Evolutionary conservation across 1,284 basidiomycete species (phyloP), one percentile per base, ranked within the genome.

Genomic region (Pisolithus thermaeus): DNA sequence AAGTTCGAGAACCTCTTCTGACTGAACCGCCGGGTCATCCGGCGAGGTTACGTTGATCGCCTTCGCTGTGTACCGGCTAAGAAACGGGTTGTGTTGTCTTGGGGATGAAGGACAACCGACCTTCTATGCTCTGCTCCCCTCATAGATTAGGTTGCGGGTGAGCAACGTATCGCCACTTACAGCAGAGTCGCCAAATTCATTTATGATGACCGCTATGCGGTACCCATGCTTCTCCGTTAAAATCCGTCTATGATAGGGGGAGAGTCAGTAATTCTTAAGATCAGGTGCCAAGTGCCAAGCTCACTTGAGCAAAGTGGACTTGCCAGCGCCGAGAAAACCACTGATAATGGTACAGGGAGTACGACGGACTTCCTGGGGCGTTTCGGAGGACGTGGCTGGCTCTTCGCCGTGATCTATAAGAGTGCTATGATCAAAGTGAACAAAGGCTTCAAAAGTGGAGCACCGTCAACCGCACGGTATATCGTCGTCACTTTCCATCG

Each of bases 141-240:
- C 25, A 52, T 50, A 57, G 56, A 35, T 59, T 50, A 55, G 52
- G 23, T 48, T 25, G n/a, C n/a, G 47, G 25, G 18, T 52, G 45
- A 54, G 11, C 37, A 40, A 32, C 46, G 46, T 20, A 46, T 49
- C 42, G n/a, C n/a, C 38, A 72, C 82, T 61, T 60, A 89, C 87
- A 60, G 86, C 85, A 38, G 87, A 88, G 63, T 91, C 88, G 11
- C 87, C 89, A 62, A 92, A 92, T 64, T 93, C 93, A 64, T 97
- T 97, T 92, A 97, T 94, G 61, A 97, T 96, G 23, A 97, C 94
- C 4, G 94, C 94, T 56, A 97, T 96, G 39, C 90, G 82, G 63
- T 93, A 92, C 1, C 94, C 93, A 77, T 97, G 94, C 43, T 86
- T 77, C 62, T 92, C 91, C 4, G 89, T 94, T 54, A 97, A 72